Evolutionary conservation across 2,329 filamentous ascomycete genomes (phyloP).

Genomic region (Venturia effusa): DNA sequence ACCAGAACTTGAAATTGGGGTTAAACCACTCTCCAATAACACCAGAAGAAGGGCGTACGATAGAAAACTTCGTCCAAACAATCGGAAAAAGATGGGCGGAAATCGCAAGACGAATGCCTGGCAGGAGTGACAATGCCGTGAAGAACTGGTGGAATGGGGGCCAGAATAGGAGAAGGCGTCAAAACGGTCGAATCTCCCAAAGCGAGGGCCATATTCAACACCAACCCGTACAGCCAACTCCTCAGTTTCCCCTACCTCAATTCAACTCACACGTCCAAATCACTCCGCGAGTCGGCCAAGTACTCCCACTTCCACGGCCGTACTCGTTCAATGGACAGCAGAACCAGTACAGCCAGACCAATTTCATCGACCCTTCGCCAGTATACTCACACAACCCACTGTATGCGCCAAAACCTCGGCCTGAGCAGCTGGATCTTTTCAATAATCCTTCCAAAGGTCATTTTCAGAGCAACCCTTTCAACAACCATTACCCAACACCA

Average conservation of each 20-base stretch:
- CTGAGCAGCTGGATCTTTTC: background rate
- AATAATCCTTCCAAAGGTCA: background rate
- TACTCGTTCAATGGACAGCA: no score
- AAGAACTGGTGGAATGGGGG: conserved; percentile 98
- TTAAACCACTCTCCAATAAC: conserved; percentile 69
- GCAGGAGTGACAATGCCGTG: conserved; percentile 86
- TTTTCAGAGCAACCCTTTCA: background rate
- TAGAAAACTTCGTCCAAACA: conserved; percentile 64
- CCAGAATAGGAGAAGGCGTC: conserved; percentile 61
- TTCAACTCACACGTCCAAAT: background rate
- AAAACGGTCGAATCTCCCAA: conserved; percentile 11
- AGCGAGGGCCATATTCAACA: background rate
- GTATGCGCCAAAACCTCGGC: background rate
- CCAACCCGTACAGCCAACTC: background rate
- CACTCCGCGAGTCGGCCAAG: no score
- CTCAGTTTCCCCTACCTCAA: background rate
- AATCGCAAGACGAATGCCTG: conserved; percentile 70
- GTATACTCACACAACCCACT: background rate
- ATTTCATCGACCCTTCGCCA: no score
- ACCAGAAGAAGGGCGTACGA: conserved; percentile 61
- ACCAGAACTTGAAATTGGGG: conserved; percentile 84
- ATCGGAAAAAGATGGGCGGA: conserved; percentile 89
- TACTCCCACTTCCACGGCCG: no score
- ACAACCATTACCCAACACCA: background rate
- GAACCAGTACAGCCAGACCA: background rate